Conservation (phyloP, 2,329 filamentous ascomycete genomes). For the Penicillium decumbens region DNA sequence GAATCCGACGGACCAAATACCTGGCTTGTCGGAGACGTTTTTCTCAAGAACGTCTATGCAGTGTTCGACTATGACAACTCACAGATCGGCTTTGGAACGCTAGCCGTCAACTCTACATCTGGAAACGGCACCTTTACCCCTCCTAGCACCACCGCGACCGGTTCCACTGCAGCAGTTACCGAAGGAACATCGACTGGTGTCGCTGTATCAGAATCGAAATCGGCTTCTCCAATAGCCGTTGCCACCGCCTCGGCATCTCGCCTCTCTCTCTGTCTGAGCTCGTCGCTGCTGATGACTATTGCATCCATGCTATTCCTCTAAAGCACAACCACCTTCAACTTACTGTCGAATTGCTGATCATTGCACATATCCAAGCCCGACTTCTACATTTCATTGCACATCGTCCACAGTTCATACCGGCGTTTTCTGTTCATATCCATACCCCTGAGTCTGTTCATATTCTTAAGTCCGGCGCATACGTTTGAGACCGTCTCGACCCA, state of each 20-base stretch:
- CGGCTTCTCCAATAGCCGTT: slow-evolving; percentile 3
- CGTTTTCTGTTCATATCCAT: neutral
- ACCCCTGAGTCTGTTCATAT: neutral
- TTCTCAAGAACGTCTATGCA: slow-evolving; percentile 83
- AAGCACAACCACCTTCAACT: neutral
- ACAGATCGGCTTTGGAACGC: slow-evolving; percentile 36
- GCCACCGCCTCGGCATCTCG: slow-evolving; percentile 13
- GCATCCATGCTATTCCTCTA: slow-evolving; percentile 12
- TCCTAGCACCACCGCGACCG: slow-evolving; percentile 10
- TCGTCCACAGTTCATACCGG: neutral
- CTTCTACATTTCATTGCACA: neutral
- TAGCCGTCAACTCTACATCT: slow-evolving; percentile 10
- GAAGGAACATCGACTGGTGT: slow-evolving; percentile 1
- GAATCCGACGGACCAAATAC: slow-evolving; percentile 58
- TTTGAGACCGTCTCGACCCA: neutral
- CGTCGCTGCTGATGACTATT: slow-evolving; percentile 14
- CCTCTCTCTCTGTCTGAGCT: slow-evolving; percentile 11
- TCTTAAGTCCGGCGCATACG: neutral
- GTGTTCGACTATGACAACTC: slow-evolving; percentile 70
- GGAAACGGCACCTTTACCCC: slow-evolving; percentile 18
- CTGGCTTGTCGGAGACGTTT: slow-evolving; percentile 82
- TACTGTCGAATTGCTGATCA: neutral
- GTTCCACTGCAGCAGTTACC: slow-evolving; percentile 1
- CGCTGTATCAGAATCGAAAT: slow-evolving; percentile 4
- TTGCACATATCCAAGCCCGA: neutral